These are phyloP conservation scores for Trebouxia sp. DNA, from an alignment of 139 green algal species.

Conservation along the genomic window DNA sequence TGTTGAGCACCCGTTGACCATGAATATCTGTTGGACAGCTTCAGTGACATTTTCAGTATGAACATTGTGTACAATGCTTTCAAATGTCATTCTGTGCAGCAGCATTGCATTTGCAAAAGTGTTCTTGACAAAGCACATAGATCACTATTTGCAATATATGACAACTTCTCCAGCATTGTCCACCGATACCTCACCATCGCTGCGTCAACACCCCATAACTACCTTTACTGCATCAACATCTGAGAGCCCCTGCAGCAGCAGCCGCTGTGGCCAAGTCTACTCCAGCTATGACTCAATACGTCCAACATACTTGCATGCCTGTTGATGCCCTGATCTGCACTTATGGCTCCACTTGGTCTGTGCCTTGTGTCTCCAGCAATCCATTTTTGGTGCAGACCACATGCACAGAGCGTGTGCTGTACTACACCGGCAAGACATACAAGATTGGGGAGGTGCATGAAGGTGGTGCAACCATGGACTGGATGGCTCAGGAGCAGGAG, in stretches of 20 bases:
- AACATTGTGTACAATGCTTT: no score
- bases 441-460: slow-evolving; percentile 99
- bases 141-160: no score
- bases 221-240: background rate
- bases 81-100: no score
- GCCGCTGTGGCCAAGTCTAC: background rate
- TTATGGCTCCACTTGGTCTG: slow-evolving; percentile 79
- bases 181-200: no score
- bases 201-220: background rate
- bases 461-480: slow-evolving; percentile 98
- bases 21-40: background rate
- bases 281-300: background rate
- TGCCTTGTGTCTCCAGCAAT: slow-evolving; percentile 62
- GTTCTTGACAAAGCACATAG: no score
- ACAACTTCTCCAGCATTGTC: no score
- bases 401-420: slow-evolving; percentile 97
- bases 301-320: background rate
- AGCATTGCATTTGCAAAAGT: no score
- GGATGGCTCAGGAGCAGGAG: slow-evolving; percentile 93
- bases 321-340: background rate
- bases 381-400: slow-evolving; percentile 78
- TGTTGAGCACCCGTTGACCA: background rate
- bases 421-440: slow-evolving; percentile 98
- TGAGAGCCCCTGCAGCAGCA: background rate
- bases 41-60: no score